Percentiles rank a stretch among this genome's conserved stretches.
Conservation (phyloP, 805 yeast genomes). For the Groenewaldozyma tartarivorans region DNA sequence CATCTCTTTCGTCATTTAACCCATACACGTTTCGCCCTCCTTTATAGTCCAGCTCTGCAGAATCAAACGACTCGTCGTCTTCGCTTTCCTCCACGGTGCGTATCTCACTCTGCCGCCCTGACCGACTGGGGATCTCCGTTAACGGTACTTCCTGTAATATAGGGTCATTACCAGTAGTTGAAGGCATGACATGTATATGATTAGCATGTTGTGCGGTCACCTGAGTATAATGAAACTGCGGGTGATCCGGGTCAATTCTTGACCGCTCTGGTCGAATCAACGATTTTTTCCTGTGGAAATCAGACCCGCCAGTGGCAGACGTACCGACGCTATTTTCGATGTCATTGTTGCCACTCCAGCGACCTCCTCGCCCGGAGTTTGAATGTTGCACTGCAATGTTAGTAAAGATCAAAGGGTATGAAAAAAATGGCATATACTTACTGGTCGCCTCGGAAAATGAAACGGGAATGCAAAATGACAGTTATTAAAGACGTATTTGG, state of each 20-base stretch:
- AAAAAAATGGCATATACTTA: too few relatives aligned
- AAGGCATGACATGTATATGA: conserved; percentile 56
- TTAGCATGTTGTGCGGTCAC: conserved; percentile 57
- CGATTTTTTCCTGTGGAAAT: conserved; percentile 44
- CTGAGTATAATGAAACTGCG: conserved; percentile 69
- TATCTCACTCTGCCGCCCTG: conserved; percentile 1
- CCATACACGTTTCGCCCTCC: conserved; percentile 48
- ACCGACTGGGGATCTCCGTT: conserved; percentile 9
- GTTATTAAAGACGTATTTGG: too few relatives aligned
- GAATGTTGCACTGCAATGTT: conserved; percentile 2
- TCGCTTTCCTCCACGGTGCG: conserved; percentile 6
- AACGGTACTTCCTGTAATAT: conserved; percentile 19
- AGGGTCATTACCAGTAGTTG: conserved; percentile 66
- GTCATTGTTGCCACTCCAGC: conserved; percentile 3
- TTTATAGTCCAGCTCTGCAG: conserved; percentile 8
- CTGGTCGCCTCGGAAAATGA: too few relatives aligned
- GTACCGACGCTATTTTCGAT: not conserved
- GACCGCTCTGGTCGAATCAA: conserved; percentile 81
- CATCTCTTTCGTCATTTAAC: conserved; percentile 43
- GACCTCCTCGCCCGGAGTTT: conserved; percentile 3
- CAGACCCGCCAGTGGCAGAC: conserved; percentile 4
- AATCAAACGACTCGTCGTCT: conserved; percentile 9
- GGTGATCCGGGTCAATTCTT: conserved; percentile 53
- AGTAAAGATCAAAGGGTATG: not conserved
- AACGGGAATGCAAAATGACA: too few relatives aligned